Percentiles rank a stretch among this genome's conserved stretches.
These are phyloP conservation scores for Musa acuminata DNA, from an alignment of 176 grass and related monocot species.

Conservation along the genomic window DNA sequence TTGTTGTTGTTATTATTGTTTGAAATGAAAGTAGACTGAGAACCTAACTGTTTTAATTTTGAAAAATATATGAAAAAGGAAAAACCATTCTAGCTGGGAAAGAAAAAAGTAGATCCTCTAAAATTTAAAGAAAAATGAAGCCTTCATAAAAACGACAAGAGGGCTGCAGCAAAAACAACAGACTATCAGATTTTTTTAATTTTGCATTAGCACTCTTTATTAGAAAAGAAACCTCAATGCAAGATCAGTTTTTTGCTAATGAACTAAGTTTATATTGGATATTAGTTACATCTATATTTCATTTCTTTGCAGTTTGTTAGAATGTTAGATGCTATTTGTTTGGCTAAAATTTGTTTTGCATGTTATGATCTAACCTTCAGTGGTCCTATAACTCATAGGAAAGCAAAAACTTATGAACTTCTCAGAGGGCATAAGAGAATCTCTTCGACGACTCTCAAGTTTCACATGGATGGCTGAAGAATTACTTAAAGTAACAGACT, in stretches of 20 bases:
- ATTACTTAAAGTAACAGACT: slow-evolving; percentile 87
- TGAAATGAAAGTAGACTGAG: not conserved
- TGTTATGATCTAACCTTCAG: not conserved
- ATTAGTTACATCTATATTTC: not conserved
- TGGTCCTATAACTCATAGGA: slow-evolving; percentile 36
- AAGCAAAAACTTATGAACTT: slow-evolving; percentile 86
- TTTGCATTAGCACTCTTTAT: not conserved
- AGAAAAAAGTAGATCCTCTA: not conserved
- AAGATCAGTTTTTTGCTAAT: not conserved
- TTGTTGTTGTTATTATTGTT: not conserved
- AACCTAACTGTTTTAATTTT: not conserved
- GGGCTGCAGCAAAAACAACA: not conserved
- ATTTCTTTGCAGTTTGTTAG: not conserved
- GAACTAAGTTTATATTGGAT: not conserved
- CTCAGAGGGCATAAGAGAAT: slow-evolving; percentile 76
- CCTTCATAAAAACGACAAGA: no score
- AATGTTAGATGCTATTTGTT: not conserved
- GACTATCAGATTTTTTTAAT: not conserved
- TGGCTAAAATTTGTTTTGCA: not conserved
- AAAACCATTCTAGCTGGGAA: not conserved
- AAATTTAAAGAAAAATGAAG: not conserved
- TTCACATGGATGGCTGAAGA: slow-evolving; percentile 99
- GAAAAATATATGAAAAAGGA: not conserved
- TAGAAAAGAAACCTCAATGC: no score
- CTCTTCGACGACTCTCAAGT: slow-evolving; percentile 69